These are phyloP conservation scores for Colletotrichum sp. DNA, from an alignment of 2,329 filamentous ascomycete genomes.

Conservation along the genomic window DNA sequence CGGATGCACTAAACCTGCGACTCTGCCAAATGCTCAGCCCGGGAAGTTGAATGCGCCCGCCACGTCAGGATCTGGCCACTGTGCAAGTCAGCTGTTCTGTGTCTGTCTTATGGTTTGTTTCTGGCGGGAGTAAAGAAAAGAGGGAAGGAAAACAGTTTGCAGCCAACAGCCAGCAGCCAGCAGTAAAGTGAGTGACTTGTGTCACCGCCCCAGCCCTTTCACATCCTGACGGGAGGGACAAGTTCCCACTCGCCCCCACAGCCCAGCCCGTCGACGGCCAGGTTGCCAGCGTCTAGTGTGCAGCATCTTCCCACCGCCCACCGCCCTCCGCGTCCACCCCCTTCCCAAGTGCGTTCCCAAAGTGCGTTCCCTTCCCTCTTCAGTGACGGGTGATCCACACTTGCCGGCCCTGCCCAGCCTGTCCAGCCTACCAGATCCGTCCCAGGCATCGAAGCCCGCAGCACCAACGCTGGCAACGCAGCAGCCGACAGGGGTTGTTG, in stretches of 20 bases:
- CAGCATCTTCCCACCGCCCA: neutral
- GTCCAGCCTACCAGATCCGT: neutral
- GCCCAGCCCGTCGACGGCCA: neutral
- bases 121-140: neutral
- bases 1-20: neutral
- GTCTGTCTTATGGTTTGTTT: neutral
- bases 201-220: neutral
- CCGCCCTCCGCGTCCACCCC: neutral
- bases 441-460: neutral
- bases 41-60: neutral
- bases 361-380: neutral
- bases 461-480: neutral
- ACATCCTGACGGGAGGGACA: neutral
- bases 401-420: neutral
- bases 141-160: neutral
- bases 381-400: neutral
- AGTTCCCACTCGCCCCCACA: neutral
- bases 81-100: neutral
- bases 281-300: neutral
- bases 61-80: constrained; percentile 18
- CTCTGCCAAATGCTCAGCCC: neutral
- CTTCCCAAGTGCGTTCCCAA: neutral
- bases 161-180: neutral
- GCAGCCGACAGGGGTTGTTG: neutral
- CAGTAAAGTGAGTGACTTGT: neutral